Conservation (phyloP, 345 rosid species). For the Microcos paniculata region DNA sequence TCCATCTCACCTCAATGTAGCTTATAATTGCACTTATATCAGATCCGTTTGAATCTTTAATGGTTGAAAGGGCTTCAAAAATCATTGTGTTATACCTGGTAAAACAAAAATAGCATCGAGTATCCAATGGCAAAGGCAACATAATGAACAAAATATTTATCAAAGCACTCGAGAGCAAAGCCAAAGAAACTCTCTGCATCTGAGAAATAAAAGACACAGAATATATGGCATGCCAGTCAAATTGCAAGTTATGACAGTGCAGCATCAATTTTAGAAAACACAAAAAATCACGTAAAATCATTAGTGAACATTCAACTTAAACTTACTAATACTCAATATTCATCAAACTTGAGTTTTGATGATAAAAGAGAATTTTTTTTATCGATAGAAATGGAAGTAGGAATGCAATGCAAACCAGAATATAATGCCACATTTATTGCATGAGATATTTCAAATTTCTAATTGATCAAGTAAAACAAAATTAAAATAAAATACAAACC, state of each 20-base stretch:
- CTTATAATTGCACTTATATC: conserved; percentile 53
- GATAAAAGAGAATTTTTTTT: neutral
- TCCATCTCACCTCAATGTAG: conserved; percentile 63
- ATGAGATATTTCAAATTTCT: conserved; percentile 2
- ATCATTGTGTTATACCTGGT: conserved; percentile 62
- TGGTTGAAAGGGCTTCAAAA: conserved; percentile 71
- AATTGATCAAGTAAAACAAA: neutral
- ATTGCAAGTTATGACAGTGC: neutral
- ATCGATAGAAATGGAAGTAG: neutral
- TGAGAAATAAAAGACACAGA: neutral
- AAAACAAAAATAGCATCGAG: conserved; percentile 4
- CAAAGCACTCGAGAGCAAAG: neutral
- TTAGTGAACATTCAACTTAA: neutral
- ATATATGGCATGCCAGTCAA: neutral
- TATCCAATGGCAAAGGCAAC: neutral
- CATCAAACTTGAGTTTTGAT: neutral
- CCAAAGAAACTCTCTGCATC: neutral
- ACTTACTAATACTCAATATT: neutral
- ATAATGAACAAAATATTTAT: neutral
- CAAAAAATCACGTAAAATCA: neutral
- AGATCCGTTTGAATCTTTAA: conserved; percentile 50
- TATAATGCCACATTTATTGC: neutral
- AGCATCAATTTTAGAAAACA: neutral
- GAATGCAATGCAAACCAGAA: neutral
- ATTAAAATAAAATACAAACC: conserved; percentile 21